Percentiles rank a stretch among this genome's conserved stretches.
Conservation (phyloP, 176 grass and related monocot species). For the Oryza punctata region DNA sequence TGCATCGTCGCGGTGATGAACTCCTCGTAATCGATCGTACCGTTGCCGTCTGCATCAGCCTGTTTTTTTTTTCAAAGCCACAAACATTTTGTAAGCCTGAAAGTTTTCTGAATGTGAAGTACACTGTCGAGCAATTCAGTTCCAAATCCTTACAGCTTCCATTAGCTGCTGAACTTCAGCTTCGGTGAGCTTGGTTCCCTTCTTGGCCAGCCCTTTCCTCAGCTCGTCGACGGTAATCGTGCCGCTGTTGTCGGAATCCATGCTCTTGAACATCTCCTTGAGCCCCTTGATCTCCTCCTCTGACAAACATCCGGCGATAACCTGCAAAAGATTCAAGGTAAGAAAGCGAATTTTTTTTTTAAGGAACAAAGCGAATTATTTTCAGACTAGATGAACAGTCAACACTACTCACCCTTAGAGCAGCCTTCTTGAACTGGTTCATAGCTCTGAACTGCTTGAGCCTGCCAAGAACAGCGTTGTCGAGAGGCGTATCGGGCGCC, state of each 20-base stretch:
- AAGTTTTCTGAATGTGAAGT: background rate
- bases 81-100: background rate
- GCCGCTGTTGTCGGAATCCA: conserved; percentile 78
- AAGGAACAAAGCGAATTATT: too few relatives aligned
- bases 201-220: conserved; percentile 67
- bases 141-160: conserved; percentile 75
- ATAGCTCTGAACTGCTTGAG: conserved; percentile 91
- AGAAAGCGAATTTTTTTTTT: background rate
- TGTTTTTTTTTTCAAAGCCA: background rate
- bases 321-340: conserved; percentile 26
- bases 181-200: conserved; percentile 78
- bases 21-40: conserved; percentile 85
- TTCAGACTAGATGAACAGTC: background rate
- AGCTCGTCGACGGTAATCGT: conserved; percentile 82
- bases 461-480: conserved; percentile 74
- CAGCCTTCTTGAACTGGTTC: conserved; percentile 92
- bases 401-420: conserved; percentile 40
- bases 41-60: conserved; percentile 84
- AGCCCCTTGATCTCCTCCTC: conserved; percentile 86
- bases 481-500: conserved; percentile 78
- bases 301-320: conserved; percentile 77
- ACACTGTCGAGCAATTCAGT: too few relatives aligned
- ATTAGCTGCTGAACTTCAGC: conserved; percentile 76
- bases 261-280: conserved; percentile 89
- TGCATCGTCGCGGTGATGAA: conserved; percentile 95